Evolutionary conservation across 192 early-diverging fungal species (phyloP).

Genomic region (Linnemannia schmuckeri): DNA sequence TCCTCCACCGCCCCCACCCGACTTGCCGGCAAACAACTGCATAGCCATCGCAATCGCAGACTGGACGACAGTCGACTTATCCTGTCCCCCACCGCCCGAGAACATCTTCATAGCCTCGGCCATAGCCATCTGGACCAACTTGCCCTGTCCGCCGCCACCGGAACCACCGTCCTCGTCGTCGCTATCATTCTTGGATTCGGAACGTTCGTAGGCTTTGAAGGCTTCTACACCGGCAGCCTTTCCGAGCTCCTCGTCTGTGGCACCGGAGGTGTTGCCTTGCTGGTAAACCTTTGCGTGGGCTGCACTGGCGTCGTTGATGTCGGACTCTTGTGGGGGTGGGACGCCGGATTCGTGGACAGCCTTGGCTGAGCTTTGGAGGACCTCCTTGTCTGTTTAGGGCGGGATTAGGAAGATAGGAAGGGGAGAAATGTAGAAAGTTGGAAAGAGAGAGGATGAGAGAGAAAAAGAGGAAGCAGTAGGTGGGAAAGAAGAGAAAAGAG

Average conservation of each 20-base stretch:
- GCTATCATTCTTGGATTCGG: neutral
- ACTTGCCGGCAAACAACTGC: slow-evolving; percentile 45
- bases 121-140: slow-evolving; percentile 51
- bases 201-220: slow-evolving; percentile 18
- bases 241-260: slow-evolving; percentile 47
- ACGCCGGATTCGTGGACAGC: slow-evolving; percentile 10
- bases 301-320: slow-evolving; percentile 28
- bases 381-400: slow-evolving; percentile 12
- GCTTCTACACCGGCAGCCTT: slow-evolving; percentile 53
- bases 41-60: slow-evolving; percentile 42
- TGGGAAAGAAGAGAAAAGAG: neutral
- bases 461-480: neutral
- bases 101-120: slow-evolving; percentile 50
- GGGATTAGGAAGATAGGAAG: neutral
- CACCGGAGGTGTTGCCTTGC: slow-evolving; percentile 9
- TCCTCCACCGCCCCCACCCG: slow-evolving; percentile 15
- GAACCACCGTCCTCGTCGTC: neutral
- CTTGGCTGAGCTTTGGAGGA: slow-evolving; percentile 9
- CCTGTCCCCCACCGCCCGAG: slow-evolving; percentile 28
- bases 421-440: neutral
- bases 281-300: slow-evolving; percentile 49
- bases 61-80: slow-evolving; percentile 35
- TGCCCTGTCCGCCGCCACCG: slow-evolving; percentile 20
- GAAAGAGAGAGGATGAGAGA: neutral
- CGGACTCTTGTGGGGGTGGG: slow-evolving; percentile 13